Evolutionary conservation across 2,329 filamentous ascomycete species (phyloP).

Genomic region (Grosmannia serpens): DNA sequence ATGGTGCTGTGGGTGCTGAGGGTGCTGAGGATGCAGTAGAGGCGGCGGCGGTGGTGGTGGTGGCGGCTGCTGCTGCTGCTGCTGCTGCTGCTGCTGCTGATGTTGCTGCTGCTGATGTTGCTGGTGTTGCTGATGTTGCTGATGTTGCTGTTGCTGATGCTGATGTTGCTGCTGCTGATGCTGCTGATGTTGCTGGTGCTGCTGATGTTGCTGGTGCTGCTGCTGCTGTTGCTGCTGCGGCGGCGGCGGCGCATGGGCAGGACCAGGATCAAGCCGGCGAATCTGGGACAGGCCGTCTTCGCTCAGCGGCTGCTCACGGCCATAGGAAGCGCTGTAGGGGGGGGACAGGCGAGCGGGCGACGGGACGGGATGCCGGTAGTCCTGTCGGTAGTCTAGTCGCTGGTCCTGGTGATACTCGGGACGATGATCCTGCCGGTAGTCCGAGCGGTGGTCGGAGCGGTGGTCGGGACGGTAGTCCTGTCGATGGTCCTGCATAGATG

Average conservation of each 20-base stretch:
- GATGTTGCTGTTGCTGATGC: background rate
- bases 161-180: background rate
- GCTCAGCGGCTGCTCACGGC: background rate
- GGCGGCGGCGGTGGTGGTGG: background rate
- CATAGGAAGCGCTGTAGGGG: background rate
- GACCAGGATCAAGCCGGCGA: background rate
- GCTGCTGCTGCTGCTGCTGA: background rate
- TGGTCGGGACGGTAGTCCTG: background rate
- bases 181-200: background rate
- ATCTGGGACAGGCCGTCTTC: background rate
- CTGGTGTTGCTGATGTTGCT: background rate
- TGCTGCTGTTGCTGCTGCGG: background rate
- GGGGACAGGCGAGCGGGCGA: background rate
- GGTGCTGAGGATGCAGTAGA: background rate
- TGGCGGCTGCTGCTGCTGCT: background rate
- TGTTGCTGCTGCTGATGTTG: background rate
- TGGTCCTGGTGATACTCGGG: background rate
- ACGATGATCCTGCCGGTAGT: constrained; percentile 2
- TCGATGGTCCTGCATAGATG: constrained; percentile 43
- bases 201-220: background rate
- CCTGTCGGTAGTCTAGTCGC: constrained; percentile 1
- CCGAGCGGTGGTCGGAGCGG: constrained; percentile 1
- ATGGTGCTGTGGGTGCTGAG: background rate
- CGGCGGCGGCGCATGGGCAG: background rate
- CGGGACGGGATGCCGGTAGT: background rate